These are phyloP conservation scores for Saturnispora silvae DNA, from an alignment of 805 yeast species.

Conservation along the genomic window DNA sequence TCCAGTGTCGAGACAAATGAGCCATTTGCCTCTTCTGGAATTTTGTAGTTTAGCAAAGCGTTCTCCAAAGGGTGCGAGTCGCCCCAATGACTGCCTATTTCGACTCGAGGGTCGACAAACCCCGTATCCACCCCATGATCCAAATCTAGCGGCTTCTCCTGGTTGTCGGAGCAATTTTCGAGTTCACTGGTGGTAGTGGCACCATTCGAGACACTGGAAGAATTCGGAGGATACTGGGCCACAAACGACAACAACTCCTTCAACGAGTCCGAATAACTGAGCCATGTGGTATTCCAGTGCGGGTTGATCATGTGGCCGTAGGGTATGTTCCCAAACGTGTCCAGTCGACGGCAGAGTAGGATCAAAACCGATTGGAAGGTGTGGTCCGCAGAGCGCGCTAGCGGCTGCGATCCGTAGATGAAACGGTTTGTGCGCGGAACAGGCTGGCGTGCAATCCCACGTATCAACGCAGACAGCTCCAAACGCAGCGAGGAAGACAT, in stretches of 20 bases:
- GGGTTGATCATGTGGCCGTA: slow-evolving; percentile 83
- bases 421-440: no score
- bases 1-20: slow-evolving; percentile 42
- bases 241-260: slow-evolving; percentile 34
- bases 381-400: slow-evolving; percentile 39
- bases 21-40: slow-evolving; percentile 39
- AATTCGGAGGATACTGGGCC: no score
- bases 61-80: no score
- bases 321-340: slow-evolving; percentile 64
- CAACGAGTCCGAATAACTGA: slow-evolving; percentile 62
- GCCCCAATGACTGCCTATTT: no score
- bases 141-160: no score
- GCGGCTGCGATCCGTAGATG: no score
- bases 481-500: no score
- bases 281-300: slow-evolving; percentile 66
- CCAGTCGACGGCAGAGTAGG: slow-evolving; percentile 60
- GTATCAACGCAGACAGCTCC: no score
- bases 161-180: neutral
- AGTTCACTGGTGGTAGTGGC: neutral
- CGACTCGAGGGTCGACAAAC: neutral
- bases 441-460: no score
- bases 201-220: no score
- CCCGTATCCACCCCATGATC: no score
- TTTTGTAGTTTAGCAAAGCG: neutral
- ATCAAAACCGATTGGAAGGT: slow-evolving; percentile 48